Evolutionary conservation across 2,329 filamentous ascomycete genomes (phyloP), one percentile per base, ranked within the genome.

Genomic region (Fusarium odoratissimum): DNA sequence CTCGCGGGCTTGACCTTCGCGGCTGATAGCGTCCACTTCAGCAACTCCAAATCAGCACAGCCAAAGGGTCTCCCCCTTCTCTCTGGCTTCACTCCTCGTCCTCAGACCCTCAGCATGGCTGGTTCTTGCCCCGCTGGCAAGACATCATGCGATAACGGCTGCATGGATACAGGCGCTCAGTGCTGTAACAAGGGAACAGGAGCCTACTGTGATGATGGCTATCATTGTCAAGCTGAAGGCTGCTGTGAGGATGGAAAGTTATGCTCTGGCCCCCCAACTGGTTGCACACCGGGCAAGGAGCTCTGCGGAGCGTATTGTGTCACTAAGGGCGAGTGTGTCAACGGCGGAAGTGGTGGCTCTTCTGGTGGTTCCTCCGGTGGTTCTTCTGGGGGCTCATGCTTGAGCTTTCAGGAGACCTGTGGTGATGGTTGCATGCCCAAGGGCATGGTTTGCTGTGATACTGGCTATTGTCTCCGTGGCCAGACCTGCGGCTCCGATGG

Each of bases 181-280:
- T 83, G 82, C 73, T 82, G 81, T 57, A 54, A 44, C 64, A 64
- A 59, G 44, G 75, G 78, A 51, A 65, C 66, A 21, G 79, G 79
- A 38, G 63, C 75, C 19, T 82, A 78, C 65, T 83, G 81, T 71
- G 74, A 78, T 12, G n/a, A 54, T 17, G 80, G 79, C 10, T 71
- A 78, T 25, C 76, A 76, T 64, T 83, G 81, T 60, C 64, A 72
- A 40, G 11, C 46, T 6, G 69, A 74, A 9, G 80, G 80, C n/a
- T 83, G 81, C 73, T 83, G 81, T 55, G 65, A 70, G 17, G 57
- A 70, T n/a, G 81, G 81, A 55, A 64, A 79, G 56, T 62, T 76
- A 25, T 83, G 81, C 72, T 66, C 73, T 8, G 80, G 80, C n/a
- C n/a, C 61, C 17, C 74, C 78, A 13, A 61, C 70, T 3, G 77